Conservation (phyloP, 306 rosid species). For the Hippophae rhamnoides region DNA sequence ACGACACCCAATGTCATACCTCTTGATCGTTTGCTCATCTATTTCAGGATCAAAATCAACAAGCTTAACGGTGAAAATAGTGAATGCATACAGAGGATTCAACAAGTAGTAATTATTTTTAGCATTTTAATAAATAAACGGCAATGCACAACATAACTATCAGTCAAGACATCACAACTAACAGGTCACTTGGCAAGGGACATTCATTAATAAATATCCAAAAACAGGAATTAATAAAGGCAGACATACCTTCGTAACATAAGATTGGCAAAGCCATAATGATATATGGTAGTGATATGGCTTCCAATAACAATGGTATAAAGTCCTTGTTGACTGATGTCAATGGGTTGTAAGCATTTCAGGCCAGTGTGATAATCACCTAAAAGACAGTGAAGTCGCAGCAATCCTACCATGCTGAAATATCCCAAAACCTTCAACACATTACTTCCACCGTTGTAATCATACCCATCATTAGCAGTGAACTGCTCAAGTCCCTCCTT, state of each 20-base stretch:
- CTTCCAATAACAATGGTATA: constrained; percentile 77
- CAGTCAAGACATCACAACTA: background rate
- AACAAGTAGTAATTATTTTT: no score
- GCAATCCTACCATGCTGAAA: constrained; percentile 93
- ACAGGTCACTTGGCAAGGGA: background rate
- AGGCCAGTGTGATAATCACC: constrained; percentile 96
- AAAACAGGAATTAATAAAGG: background rate
- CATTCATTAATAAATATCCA: background rate
- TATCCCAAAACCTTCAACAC: constrained; percentile 97
- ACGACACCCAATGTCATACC: no score
- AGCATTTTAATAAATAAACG: no score
- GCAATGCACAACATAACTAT: no score
- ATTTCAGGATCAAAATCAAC: no score
- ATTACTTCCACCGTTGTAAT: constrained; percentile 83
- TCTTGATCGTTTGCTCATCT: no score
- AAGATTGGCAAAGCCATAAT: constrained; percentile 92
- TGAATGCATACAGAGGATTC: no score
- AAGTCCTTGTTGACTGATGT: constrained; percentile 82
- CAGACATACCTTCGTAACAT: constrained; percentile 73
- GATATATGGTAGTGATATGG: constrained; percentile 86
- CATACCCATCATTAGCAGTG: constrained; percentile 85
- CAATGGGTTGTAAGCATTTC: constrained; percentile 73
- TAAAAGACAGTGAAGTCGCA: constrained; percentile 83
- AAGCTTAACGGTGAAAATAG: no score
- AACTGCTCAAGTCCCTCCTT: constrained; percentile 85